Conservation (phyloP, 768 basidiomycete species). For the Kondoa subrosea region DNA sequence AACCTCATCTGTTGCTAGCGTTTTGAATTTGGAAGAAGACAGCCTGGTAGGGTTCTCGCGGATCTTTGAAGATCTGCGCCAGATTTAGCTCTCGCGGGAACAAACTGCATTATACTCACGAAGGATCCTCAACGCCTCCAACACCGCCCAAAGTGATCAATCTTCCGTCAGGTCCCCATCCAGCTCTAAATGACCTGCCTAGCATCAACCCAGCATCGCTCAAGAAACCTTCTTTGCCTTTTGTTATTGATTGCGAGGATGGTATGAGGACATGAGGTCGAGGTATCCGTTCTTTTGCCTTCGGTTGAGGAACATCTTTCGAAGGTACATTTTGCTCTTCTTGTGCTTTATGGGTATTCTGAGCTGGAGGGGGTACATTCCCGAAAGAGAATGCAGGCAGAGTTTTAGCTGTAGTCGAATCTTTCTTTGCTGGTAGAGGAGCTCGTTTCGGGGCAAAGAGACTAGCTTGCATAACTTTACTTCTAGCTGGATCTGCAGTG, state of each 20-base stretch:
- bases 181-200: slow-evolving; percentile 72
- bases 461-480: slow-evolving; percentile 69
- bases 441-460: slow-evolving; percentile 39
- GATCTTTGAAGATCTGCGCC: neutral
- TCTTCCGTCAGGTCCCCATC: slow-evolving; percentile 70
- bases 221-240: slow-evolving; percentile 47
- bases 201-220: slow-evolving; percentile 70
- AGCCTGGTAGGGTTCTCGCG: neutral
- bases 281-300: slow-evolving; percentile 43
- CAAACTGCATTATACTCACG: neutral
- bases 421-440: neutral
- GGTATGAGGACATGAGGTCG: neutral
- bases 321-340: neutral
- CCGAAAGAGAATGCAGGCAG: neutral
- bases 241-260: slow-evolving; percentile 42
- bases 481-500: neutral
- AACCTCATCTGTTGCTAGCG: neutral
- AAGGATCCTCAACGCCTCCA: slow-evolving; percentile 9
- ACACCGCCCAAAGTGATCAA: slow-evolving; percentile 62
- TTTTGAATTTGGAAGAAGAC: neutral
- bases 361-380: neutral
- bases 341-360: neutral
- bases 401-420: neutral
- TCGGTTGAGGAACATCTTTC: slow-evolving; percentile 22
- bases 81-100: neutral